Percentiles rank a stretch among this genome's conserved stretches.
These are phyloP conservation scores for Fraxinus excelsior DNA, from an alignment of 257 asterid species.

Conservation along the genomic window DNA sequence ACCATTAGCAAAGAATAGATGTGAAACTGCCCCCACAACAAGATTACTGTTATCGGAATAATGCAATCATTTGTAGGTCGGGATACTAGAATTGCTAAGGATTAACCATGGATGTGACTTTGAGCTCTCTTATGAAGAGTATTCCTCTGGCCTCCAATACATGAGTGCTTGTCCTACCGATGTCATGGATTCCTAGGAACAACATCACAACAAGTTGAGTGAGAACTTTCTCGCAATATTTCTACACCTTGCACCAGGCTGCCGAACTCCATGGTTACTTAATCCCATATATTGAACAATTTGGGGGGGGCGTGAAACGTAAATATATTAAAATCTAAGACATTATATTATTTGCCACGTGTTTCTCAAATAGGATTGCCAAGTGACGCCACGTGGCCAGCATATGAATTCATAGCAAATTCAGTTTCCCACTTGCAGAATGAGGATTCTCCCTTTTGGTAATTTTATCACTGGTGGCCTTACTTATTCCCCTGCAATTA, in stretches of 20 bases:
- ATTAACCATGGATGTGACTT: constrained; percentile 8
- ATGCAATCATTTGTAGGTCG: background rate
- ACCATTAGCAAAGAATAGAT: constrained; percentile 3
- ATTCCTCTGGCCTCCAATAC: background rate
- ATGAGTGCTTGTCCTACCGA: background rate
- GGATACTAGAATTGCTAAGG: background rate
- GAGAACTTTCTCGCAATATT: background rate
- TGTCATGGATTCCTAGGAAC: background rate
- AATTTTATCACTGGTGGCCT: background rate
- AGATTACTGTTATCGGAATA: background rate
- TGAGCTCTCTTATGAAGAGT: background rate
- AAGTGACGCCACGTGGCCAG: background rate
- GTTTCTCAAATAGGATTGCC: background rate
- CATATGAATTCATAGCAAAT: background rate
- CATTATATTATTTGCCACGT: background rate
- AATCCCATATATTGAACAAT: background rate
- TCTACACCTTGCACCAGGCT: background rate
- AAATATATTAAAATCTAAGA: background rate
- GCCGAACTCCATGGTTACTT: background rate
- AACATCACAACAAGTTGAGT: background rate
- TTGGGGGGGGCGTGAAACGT: background rate
- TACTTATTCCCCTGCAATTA: background rate
- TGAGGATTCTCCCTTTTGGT: constrained; percentile 7
- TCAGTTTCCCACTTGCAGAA: background rate
- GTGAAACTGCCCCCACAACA: background rate